Conservation (phyloP, 2,329 filamentous ascomycete species). For the Cladobotryum mycophilum region DNA sequence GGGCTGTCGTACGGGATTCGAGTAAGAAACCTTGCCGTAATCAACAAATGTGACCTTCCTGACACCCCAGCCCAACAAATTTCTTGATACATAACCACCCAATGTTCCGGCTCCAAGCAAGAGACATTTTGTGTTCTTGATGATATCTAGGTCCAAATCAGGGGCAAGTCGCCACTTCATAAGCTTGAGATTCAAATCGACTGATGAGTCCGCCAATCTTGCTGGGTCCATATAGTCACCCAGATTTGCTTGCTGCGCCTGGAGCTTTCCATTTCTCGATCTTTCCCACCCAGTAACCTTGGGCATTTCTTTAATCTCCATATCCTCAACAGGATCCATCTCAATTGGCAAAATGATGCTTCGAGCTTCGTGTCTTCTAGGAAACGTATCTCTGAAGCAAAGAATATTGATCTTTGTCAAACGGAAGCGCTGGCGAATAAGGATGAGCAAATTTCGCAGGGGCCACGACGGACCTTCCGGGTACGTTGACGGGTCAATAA, state of each 20-base stretch:
- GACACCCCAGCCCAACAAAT: conserved; percentile 92
- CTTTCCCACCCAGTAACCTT: conserved; percentile 96
- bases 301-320: conserved; percentile 55
- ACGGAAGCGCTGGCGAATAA: conserved; percentile 76
- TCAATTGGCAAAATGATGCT: conserved; percentile 70
- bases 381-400: conserved; percentile 81
- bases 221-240: conserved; percentile 90
- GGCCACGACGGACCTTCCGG: conserved; percentile 85
- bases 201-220: conserved; percentile 83
- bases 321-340: conserved; percentile 43
- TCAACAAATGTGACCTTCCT: conserved; percentile 94
- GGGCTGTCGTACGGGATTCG: conserved; percentile 91
- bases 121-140: conserved; percentile 85
- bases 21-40: conserved; percentile 88
- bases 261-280: conserved; percentile 69
- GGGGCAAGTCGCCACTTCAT: conserved; percentile 99
- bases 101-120: conserved; percentile 88
- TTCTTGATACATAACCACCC: conserved; percentile 87
- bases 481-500: conserved; percentile 91
- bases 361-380: conserved; percentile 69
- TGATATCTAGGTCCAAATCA: conserved; percentile 75
- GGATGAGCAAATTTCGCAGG: conserved; percentile 77
- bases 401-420: conserved; percentile 74
- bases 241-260: conserved; percentile 71
- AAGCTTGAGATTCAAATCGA: conserved; percentile 92